Base-by-base conservation (phyloP, 257 asterid species). In the Salvia miltiorrhiza region DNA sequence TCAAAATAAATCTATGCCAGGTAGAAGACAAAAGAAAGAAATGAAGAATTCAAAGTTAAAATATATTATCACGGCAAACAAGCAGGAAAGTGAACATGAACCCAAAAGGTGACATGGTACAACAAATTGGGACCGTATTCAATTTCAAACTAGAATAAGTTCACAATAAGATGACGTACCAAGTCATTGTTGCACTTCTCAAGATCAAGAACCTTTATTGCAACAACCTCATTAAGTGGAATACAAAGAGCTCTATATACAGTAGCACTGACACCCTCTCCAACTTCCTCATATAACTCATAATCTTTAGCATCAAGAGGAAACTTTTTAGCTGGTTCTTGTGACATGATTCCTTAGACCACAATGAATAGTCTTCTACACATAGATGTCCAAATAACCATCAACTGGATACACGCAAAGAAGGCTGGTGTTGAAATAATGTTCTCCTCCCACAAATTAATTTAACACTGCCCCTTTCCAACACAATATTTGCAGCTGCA, bases 201-300 rank as follows among this genome's bases (percentile, higher is more conserved):
- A 69, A 93, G 89, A 77, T 93, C 99, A 54, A 93, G 93, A 87
- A 87, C 95, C 86, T 93, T 93, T 79, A 93, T 88, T 30, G 99
- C 99, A 78, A 93, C 95, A 35, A 74, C 64, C 83, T 86, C 97
- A 35, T 88, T 69, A 26, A 87, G 84, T 0, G 97, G 97, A 76
- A 87, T 35, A 67, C 99, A 90, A 70, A 82, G 91, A 67, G 99
- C 99, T 67, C 90, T 85, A 74, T 80, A 82, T 6, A 94, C 99
- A 40, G 92, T 82, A 26, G 99, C 96, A 77, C 99, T 90, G 68
- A 89, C 97, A 62, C 99, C 99, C 65, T 94, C 97, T 70, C 99
- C 99, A 65, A 91, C 84, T 82, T 94, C 96, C 82, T 94, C 99
- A 13, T 70, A 81, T 66, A 91, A 79, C 71, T 79, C 71, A 66